Evolutionary conservation across 2,329 filamentous ascomycete species (phyloP), one percentile per base, ranked within the genome.

Genomic region (Diaporthe citri): DNA sequence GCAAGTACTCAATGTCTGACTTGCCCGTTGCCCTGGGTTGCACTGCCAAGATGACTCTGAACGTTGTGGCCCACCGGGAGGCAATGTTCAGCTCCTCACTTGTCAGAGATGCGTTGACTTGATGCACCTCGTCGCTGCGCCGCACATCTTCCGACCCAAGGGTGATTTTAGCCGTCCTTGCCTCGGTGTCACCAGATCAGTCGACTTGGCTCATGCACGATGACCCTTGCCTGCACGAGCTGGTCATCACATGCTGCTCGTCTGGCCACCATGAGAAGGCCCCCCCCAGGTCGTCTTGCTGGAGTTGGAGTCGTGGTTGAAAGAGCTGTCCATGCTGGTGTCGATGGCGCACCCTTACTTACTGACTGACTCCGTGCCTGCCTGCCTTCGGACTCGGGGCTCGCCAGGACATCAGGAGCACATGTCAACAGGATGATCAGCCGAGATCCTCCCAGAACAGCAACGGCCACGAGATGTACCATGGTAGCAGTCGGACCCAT

Each of bases 121-220:
- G 64, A 67, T 7, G 64, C 31, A 28, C 12, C 31, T 36, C n/a
- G 31, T 15, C 51, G 31, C 46, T 67, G 46, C 51, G 31, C 46
- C 52, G 46, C 34, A 15, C 20, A 34, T 39, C 62, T 48, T 34
- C 17, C 31, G 43, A 39, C 43, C 10, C 12, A 28, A 36, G 20
- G 34, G 28, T 34, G 20, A 28, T 5, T 36, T 28, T 34, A 48
- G 41, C 60, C 25, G 43, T 25, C 13, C 39, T 51, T 52, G 46
- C 31, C 46, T 36, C 22, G 7, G 12, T 39, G 34, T 52, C 64
- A 52, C 28, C 46, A 67, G 62, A 67, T 13, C 28, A 48, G 22
- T 28, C 64, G 64, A 31, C 64, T 52, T 52, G 31, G 64, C 64
- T 52, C 8, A 52, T 67, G 64, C 46, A 67, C 4, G 20, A 28